Base-by-base conservation (phyloP, 306 rosid genomes). In the Pyrus betulifolia region DNA sequence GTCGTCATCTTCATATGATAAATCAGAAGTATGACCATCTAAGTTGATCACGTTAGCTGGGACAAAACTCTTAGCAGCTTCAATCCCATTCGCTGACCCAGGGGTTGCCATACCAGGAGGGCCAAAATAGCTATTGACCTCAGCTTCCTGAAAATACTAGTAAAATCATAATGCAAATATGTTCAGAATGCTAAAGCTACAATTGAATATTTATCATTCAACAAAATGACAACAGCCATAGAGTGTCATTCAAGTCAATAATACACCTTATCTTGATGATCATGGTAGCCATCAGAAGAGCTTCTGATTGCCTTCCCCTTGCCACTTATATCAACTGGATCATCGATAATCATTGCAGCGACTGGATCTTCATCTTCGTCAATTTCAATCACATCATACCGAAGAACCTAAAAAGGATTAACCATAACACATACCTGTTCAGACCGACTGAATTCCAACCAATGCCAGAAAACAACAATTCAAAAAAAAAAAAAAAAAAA, bases 281-380 rank as follows among this genome's bases (percentile, higher is more conserved):
- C 82, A 75, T 21, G 51, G 80, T 72, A 79, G 74, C 54, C 88
- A 74, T 81, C 80, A 42, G 71, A 78, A 83, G 74, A 61, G 46
- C 77, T 67, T 70, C 69, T 67, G 74, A 82, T 45, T 58, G 82
- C 81, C 88, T 94, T 92, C 69, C 91, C 96, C 74, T 92, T 92
- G 63, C 60, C 78, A 74, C 63, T 79, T 67, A 55, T 71, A 72
- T 75, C 72, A 84, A 82, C 70, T 30, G 62, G 80, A 54, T 90
- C 90, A 40, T 80, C 85, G 60, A 81, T 63, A 59, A 84, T 57
- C 81, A 80, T 78, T 74, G 85, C 79, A 65, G 75, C 86, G 42
- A 81, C 67, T 40, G 81, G 79, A 74, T 82, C 87, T 27, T 83
- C 92, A 54, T 85, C 87, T 1, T 83, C 18, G 60, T 88, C 92